phyloP scores from a whole-genome alignment of 1,284 basidiomycete genomes.

The Boletus sp. region DNA sequence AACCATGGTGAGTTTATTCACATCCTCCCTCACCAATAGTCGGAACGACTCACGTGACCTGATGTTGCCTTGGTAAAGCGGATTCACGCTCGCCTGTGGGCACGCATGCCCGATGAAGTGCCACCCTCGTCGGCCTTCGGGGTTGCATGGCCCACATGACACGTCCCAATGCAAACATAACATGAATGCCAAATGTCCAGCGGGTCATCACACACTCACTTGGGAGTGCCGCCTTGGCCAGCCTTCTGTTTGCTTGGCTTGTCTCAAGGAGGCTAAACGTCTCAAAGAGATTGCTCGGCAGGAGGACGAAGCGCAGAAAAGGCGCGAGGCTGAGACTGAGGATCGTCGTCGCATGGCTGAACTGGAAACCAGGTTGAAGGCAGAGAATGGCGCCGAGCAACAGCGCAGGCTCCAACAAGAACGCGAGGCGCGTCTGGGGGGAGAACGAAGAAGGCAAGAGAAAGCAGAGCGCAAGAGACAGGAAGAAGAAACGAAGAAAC shows the following conservation, averaged over 20 bases:
- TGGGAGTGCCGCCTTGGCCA: conserved; percentile 16
- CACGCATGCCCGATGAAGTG: conserved; percentile 55
- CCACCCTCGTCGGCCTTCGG: conserved; percentile 33
- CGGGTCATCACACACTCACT: conserved; percentile 1
- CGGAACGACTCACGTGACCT: neutral
- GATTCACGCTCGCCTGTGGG: conserved; percentile 35
- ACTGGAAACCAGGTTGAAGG: neutral
- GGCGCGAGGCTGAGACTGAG: conserved; percentile 7
- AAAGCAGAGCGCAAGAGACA: neutral
- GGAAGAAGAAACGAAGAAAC: neutral
- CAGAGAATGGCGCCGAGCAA: neutral
- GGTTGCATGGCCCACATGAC: conserved; percentile 27
- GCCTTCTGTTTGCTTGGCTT: conserved; percentile 8
- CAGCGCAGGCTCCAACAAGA: neutral
- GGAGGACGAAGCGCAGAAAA: neutral
- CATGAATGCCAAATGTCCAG: neutral
- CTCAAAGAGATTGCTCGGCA: neutral
- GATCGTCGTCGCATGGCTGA: neutral
- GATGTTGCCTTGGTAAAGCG: neutral
- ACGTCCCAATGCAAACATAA: conserved; percentile 34
- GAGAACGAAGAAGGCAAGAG: neutral
- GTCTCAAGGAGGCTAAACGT: conserved; percentile 3
- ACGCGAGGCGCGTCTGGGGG: neutral
- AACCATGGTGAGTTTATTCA: conserved; percentile 46
- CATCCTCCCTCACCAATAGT: neutral